Evolutionary conservation across 2,329 filamentous ascomycete genomes (phyloP).

Genomic region (Cladophialophora yegresii): DNA sequence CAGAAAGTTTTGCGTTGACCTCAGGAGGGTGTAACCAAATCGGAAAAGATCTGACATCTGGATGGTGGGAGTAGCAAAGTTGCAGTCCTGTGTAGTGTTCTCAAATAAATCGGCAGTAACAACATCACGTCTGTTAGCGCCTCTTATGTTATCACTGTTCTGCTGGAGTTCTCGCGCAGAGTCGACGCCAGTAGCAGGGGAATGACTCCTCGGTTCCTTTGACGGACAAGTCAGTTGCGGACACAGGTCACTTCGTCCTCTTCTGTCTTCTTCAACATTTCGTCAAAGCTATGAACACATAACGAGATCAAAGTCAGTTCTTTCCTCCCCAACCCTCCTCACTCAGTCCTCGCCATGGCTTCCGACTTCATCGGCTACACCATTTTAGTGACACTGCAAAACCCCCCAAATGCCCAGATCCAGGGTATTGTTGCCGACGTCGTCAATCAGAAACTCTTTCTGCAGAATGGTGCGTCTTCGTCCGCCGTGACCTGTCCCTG

Average conservation of each 20-base stretch:
- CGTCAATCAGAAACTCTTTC: slow-evolving; percentile 66
- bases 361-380: slow-evolving; percentile 73
- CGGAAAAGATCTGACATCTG: no score
- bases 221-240: not conserved
- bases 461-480: slow-evolving; percentile 66
- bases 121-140: no score
- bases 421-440: slow-evolving; percentile 72
- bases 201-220: not conserved
- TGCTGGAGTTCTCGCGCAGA: no score
- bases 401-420: slow-evolving; percentile 64
- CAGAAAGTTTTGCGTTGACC: no score
- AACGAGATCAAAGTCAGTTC: not conserved
- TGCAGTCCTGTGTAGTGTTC: no score
- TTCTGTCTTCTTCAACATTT: not conserved
- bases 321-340: not conserved
- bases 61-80: no score
- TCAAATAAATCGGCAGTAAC: no score
- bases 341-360: slow-evolving; percentile 55
- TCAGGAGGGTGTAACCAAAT: no score
- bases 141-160: no score
- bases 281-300: not conserved
- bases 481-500: slow-evolving; percentile 33
- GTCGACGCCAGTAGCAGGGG: not conserved
- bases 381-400: slow-evolving; percentile 70
- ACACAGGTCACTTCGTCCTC: not conserved